Conservation (phyloP, 2,329 filamentous ascomycete genomes). For the Orbilia blumenaviensis region DNA sequence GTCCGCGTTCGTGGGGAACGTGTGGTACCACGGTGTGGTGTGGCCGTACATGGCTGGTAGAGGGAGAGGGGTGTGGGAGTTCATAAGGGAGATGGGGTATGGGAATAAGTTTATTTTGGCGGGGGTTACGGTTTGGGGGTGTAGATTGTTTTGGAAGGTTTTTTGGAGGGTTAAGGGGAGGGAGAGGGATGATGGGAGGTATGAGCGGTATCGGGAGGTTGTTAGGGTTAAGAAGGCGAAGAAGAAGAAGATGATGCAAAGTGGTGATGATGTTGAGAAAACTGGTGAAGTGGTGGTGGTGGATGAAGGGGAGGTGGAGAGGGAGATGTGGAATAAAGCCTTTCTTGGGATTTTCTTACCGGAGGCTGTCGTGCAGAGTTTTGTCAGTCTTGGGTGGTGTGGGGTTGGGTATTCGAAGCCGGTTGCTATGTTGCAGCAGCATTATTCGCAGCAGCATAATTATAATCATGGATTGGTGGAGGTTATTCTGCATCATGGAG, state of each 20-base stretch:
- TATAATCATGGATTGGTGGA: too few species aligned
- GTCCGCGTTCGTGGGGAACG: conserved; percentile 67
- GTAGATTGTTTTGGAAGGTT: conserved; percentile 68
- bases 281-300: not conserved
- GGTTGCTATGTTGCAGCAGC: conserved; percentile 59
- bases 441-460: conserved; percentile 48
- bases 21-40: conserved; percentile 70
- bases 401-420: conserved; percentile 62
- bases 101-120: conserved; percentile 68
- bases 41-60: conserved; percentile 64
- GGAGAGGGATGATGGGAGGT: conserved; percentile 68
- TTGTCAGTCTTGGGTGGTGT: conserved; percentile 69
- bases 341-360: conserved; percentile 68
- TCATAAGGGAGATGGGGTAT: conserved; percentile 64
- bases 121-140: conserved; percentile 69
- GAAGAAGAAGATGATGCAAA: not conserved
- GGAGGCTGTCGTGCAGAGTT: conserved; percentile 68
- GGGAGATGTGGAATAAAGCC: conserved; percentile 69
- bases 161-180: conserved; percentile 65
- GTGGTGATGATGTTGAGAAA: not conserved
- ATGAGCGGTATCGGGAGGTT: conserved; percentile 64
- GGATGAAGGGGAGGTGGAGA: conserved; percentile 60
- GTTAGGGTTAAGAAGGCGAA: conserved; percentile 2
- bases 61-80: conserved; percentile 63
- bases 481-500: conserved; percentile 49